Conservation (phyloP, 2,329 filamentous ascomycete genomes). For the Pseudogymnoascus sp. region DNA sequence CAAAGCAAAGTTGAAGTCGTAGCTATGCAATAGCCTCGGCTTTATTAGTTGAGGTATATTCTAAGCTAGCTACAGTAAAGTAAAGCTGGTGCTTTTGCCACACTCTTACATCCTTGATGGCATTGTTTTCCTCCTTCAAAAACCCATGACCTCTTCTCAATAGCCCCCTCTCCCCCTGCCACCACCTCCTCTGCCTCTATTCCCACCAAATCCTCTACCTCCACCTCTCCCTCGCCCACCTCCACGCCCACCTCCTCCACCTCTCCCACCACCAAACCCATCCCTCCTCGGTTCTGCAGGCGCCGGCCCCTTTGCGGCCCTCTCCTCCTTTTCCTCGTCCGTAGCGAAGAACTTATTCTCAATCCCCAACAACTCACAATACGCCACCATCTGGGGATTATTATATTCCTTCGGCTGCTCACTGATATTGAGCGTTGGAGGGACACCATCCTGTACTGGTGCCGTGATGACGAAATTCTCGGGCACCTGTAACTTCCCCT, state of each 20-base stretch:
- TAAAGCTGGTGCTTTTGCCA: neutral
- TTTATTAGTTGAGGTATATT: constrained; percentile 7
- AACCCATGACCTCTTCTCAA: neutral
- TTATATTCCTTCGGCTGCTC: constrained; percentile 72
- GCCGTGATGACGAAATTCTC: constrained; percentile 71
- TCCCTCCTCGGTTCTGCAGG: constrained; percentile 28
- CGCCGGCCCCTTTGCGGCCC: constrained; percentile 50
- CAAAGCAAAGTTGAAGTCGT: constrained; percentile 4
- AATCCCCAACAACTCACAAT: constrained; percentile 71
- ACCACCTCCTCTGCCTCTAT: neutral
- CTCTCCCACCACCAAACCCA: constrained; percentile 22
- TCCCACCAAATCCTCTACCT: neutral
- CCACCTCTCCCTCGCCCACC: constrained; percentile 18
- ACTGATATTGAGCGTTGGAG: constrained; percentile 38
- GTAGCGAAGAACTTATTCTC: constrained; percentile 65
- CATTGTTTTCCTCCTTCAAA: neutral
- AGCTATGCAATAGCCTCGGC: neutral
- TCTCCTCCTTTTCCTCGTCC: constrained; percentile 58
- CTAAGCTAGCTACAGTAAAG: neutral
- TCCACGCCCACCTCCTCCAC: constrained; percentile 27
- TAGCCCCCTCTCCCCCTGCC: neutral
- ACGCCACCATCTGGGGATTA: constrained; percentile 76
- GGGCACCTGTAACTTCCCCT: constrained; percentile 58
- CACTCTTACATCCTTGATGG: neutral
- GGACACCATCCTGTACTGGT: constrained; percentile 53